These are phyloP conservation scores for Jasminum sambac DNA, from an alignment of 257 asterid genomes.

Conservation along the genomic window DNA sequence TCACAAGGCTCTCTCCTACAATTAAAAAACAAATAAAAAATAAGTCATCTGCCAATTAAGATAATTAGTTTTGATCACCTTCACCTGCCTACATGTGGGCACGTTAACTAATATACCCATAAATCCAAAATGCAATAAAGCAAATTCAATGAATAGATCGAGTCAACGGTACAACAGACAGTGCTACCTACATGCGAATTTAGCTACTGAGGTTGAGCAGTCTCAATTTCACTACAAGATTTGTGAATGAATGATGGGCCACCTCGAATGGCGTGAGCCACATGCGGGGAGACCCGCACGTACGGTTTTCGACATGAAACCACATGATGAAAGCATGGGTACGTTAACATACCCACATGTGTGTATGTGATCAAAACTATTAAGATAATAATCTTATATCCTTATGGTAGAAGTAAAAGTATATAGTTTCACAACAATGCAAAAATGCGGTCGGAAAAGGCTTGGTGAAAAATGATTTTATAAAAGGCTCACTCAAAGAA, in stretches of 20 bases:
- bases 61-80: no score
- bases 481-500: no score
- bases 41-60: conserved; percentile 12
- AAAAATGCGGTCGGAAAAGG: no score
- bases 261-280: conserved; percentile 8
- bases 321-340: no score
- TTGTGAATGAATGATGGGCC: conserved; percentile 2
- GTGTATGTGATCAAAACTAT: no score
- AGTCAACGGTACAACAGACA: conserved; percentile 19
- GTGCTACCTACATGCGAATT: conserved; percentile 8
- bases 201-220: conserved; percentile 3
- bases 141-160: conserved; percentile 20
- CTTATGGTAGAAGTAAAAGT: background rate
- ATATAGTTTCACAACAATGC: background rate
- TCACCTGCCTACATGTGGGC: no score
- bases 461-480: no score
- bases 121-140: background rate
- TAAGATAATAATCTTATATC: background rate
- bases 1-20: conserved; percentile 79
- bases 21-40: conserved; percentile 10
- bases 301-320: no score
- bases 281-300: background rate
- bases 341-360: no score
- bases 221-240: background rate
- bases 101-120: no score